These are phyloP conservation scores for Besnoitia besnoiti DNA, from an alignment of 169 alveolate genomes.

Conservation along the genomic window DNA sequence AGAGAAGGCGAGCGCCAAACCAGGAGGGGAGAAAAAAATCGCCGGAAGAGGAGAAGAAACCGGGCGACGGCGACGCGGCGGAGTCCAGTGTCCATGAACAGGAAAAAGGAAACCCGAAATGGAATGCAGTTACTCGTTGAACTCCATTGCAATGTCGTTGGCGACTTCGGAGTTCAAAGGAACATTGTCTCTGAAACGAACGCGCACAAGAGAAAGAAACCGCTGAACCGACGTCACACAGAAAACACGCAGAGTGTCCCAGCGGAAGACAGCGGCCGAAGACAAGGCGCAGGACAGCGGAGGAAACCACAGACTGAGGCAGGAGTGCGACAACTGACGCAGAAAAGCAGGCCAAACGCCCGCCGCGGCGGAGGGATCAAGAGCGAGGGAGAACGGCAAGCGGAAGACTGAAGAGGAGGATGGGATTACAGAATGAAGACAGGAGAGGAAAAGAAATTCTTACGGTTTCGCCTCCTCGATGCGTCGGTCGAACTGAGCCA, in stretches of 20 bases:
- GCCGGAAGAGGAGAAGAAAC: too few species aligned
- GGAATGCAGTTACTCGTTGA: neutral
- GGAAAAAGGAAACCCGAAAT: too few species aligned
- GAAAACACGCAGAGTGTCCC: neutral
- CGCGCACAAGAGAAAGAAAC: too few species aligned
- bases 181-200: neutral
- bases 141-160: neutral
- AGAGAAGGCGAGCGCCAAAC: too few species aligned
- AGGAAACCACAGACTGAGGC: neutral
- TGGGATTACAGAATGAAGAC: neutral
- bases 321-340: neutral
- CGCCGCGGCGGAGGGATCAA: too few species aligned
- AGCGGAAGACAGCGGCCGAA: neutral
- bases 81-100: too few species aligned
- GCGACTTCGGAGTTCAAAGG: neutral
- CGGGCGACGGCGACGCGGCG: too few species aligned
- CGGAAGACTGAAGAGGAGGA: neutral
- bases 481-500: conserved; percentile 21
- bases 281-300: neutral
- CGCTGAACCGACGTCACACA: neutral
- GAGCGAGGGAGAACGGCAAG: neutral
- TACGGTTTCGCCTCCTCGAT: conserved; percentile 49
- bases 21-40: neutral
- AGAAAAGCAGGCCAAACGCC: too few species aligned
- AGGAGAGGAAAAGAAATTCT: neutral